These are phyloP conservation scores for Hippophae tibetana DNA, from an alignment of 306 rosid genomes.

Conservation along the genomic window DNA sequence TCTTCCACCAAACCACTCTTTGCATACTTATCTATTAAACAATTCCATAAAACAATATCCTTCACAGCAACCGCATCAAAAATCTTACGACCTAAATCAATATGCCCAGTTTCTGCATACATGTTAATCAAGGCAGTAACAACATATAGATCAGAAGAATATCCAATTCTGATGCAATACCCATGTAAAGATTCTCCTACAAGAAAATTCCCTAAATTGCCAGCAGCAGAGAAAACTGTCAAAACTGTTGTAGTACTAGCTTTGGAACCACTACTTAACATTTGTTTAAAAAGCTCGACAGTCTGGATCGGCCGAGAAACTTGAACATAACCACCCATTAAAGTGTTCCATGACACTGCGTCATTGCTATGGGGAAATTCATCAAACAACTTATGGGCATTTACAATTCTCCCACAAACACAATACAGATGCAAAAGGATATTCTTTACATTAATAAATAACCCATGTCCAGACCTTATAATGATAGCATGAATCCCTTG, in stretches of 20 bases:
- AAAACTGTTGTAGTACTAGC: conserved; percentile 35
- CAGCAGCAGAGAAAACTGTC: conserved; percentile 43
- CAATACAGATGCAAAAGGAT: conserved; percentile 44
- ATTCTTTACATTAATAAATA: conserved; percentile 44
- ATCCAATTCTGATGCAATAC: conserved; percentile 34
- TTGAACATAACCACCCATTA: conserved; percentile 56
- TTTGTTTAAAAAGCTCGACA: conserved; percentile 34
- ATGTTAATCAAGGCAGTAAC: conserved; percentile 49
- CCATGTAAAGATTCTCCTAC: conserved; percentile 45
- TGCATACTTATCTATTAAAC: conserved; percentile 50
- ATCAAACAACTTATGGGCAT: conserved; percentile 51
- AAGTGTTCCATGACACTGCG: conserved; percentile 53
- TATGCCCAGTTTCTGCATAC: conserved; percentile 39
- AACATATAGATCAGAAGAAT: conserved; percentile 30
- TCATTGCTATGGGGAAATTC: conserved; percentile 44
- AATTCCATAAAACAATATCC: conserved; percentile 67
- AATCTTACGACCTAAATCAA: conserved; percentile 23
- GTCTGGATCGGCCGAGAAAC: conserved; percentile 31
- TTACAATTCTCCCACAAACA: conserved; percentile 36
- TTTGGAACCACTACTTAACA: conserved; percentile 32
- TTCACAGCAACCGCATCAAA: conserved; percentile 38
- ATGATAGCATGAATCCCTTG: conserved; percentile 53
- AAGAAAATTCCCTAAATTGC: conserved; percentile 27
- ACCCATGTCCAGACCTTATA: conserved; percentile 39
- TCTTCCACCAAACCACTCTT: conserved; percentile 36